phyloP scores from a whole-genome alignment of 2,329 filamentous ascomycete species.

The Nemania abortiva region DNA sequence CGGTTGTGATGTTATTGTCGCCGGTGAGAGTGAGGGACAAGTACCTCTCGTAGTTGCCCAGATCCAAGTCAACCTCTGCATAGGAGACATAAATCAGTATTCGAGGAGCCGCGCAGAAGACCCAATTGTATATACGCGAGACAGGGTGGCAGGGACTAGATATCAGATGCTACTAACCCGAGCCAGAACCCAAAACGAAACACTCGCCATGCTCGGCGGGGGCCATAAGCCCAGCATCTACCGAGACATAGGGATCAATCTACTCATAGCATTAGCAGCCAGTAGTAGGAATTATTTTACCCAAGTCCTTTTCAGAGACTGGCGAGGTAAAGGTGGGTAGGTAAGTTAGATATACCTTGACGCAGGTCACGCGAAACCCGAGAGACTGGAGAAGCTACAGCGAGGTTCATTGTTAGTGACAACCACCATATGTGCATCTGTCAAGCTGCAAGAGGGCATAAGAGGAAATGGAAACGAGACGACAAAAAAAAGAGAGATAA shows the following conservation, averaged over 20 bases:
- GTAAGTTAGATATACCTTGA: constrained; percentile 35
- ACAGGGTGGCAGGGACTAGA: neutral
- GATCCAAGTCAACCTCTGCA: constrained; percentile 62
- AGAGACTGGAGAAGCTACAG: constrained; percentile 81
- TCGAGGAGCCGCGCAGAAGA: neutral
- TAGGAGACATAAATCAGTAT: constrained; percentile 2
- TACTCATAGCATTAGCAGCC: constrained; percentile 52
- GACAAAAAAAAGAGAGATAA: neutral
- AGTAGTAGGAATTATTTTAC: neutral
- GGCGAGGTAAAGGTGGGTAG: constrained; percentile 70
- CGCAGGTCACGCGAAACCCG: constrained; percentile 75
- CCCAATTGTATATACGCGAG: neutral
- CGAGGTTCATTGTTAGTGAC: constrained; percentile 68
- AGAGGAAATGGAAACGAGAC: neutral
- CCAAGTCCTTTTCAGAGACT: constrained; percentile 58
- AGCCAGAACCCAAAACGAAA: constrained; percentile 85
- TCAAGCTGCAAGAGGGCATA: neutral
- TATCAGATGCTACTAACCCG: constrained; percentile 33
- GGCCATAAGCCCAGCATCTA: constrained; percentile 73
- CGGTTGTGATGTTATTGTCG: constrained; percentile 97
- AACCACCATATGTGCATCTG: neutral
- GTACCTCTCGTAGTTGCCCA: constrained; percentile 74
- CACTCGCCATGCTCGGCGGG: constrained; percentile 74
- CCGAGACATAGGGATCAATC: constrained; percentile 77
- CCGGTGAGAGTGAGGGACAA: constrained; percentile 83